phyloP scores from a whole-genome alignment of 1,284 basidiomycete genomes.

The Cutaneotrichosporon daszewskae region DNA sequence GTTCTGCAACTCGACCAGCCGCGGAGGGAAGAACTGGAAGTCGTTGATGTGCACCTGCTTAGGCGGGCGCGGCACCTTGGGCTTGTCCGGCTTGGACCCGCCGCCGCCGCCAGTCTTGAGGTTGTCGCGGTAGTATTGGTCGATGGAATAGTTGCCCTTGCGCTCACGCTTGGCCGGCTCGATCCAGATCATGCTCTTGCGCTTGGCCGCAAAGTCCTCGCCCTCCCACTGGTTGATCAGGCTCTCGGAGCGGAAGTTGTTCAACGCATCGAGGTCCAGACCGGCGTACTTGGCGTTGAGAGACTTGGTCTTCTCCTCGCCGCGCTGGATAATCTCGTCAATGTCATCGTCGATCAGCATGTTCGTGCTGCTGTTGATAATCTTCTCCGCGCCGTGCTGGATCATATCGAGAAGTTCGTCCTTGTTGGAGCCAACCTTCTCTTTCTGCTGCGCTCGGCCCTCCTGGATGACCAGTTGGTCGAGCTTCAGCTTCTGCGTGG shows the following conservation, averaged over 20 bases:
- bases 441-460: slow-evolving; percentile 58
- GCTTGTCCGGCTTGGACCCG: slow-evolving; percentile 67
- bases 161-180: slow-evolving; percentile 93
- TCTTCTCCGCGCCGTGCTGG: slow-evolving; percentile 93
- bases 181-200: slow-evolving; percentile 65
- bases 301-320: slow-evolving; percentile 83
- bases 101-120: slow-evolving; percentile 59
- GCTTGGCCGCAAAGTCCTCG: slow-evolving; percentile 71
- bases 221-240: slow-evolving; percentile 90
- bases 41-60: slow-evolving; percentile 87
- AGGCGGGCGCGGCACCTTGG: slow-evolving; percentile 78
- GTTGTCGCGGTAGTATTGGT: slow-evolving; percentile 89
- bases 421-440: slow-evolving; percentile 72
- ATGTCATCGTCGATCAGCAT: slow-evolving; percentile 86
- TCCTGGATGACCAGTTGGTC: slow-evolving; percentile 99
- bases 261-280: slow-evolving; percentile 88
- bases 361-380: slow-evolving; percentile 68
- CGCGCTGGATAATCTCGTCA: slow-evolving; percentile 85
- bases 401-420: slow-evolving; percentile 98
- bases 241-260: slow-evolving; percentile 93
- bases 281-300: slow-evolving; percentile 89
- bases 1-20: slow-evolving; percentile 78
- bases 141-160: slow-evolving; percentile 92
- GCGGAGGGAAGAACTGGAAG: slow-evolving; percentile 92
- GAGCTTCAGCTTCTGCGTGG: slow-evolving; percentile 90